Evolutionary conservation across 75 land plant species (phyloP).

Genomic region (Pseudotsuga menziesii): DNA sequence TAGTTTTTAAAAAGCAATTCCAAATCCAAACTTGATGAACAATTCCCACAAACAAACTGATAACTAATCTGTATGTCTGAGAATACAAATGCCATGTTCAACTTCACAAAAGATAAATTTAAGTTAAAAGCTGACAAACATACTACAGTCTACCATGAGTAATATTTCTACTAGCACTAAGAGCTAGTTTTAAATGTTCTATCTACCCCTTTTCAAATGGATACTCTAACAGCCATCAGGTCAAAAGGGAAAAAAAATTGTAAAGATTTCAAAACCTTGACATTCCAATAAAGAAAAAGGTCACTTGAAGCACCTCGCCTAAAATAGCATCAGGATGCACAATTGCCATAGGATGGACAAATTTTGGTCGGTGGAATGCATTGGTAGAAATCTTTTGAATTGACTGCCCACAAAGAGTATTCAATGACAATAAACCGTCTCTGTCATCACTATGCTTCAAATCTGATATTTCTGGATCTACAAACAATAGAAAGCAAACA

Average conservation of each 20-base stretch:
- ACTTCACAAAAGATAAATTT: neutral
- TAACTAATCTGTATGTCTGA: neutral
- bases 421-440: neutral
- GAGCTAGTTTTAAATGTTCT: neutral
- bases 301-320: slow-evolving; percentile 48
- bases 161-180: neutral
- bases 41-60: no score
- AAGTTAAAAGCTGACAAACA: neutral
- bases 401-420: neutral
- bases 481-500: slow-evolving; percentile 2
- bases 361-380: slow-evolving; percentile 1
- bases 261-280: slow-evolving; percentile 6
- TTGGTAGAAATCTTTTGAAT: neutral
- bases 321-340: slow-evolving; percentile 75
- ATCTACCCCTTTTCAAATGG: neutral
- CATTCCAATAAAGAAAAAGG: neutral
- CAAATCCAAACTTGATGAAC: no score
- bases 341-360: slow-evolving; percentile 62
- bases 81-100: neutral
- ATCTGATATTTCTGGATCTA: slow-evolving; percentile 4
- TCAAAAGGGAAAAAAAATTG: neutral
- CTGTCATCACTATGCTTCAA: neutral
- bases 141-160: neutral
- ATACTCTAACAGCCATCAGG: neutral
- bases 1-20: no score